A percentile compares a stretch with the other conserved stretches of the same genome.
phyloP scores from a whole-genome alignment of 441 rosid species.

The Viola pubescens region DNA sequence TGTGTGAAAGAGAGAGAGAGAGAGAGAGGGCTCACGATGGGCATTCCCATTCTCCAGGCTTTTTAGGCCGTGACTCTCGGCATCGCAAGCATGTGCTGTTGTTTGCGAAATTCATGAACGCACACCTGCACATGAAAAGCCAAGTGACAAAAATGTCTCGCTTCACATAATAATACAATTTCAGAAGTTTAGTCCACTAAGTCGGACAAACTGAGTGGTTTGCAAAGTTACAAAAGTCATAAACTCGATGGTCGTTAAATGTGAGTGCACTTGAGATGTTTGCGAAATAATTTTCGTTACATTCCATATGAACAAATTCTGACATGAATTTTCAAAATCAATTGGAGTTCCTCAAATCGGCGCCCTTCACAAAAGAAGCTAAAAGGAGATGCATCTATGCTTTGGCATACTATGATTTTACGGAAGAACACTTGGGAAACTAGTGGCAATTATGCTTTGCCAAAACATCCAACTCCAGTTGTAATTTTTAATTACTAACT shows the following conservation, averaged over 20 bases:
- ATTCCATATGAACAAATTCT: not conserved
- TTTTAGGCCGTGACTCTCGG: slow-evolving; percentile 45
- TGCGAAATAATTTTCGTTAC: not conserved
- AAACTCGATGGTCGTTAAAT: not conserved
- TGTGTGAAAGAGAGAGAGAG: not conserved
- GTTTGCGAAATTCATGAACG: slow-evolving; percentile 88
- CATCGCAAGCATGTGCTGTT: slow-evolving; percentile 67
- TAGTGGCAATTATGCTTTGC: not conserved
- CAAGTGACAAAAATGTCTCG: not conserved
- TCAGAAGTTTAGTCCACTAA: not conserved
- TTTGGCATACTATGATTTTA: no score
- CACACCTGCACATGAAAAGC: slow-evolving; percentile 49
- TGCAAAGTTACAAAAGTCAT: no score
- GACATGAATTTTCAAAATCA: not conserved
- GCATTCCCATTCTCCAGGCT: slow-evolving; percentile 94
- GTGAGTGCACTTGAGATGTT: not conserved
- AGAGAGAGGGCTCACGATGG: slow-evolving; percentile 53
- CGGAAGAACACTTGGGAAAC: no score
- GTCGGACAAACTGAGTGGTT: not conserved
- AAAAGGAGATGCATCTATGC: no score
- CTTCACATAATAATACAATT: not conserved
- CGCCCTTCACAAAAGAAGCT: no score
- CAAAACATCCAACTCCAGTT: not conserved
- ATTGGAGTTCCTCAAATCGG: no score
- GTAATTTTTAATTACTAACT: no score